These are phyloP conservation scores for Stephania japonica DNA, from an alignment of 164 flowering plant genomes.

Conservation along the genomic window DNA sequence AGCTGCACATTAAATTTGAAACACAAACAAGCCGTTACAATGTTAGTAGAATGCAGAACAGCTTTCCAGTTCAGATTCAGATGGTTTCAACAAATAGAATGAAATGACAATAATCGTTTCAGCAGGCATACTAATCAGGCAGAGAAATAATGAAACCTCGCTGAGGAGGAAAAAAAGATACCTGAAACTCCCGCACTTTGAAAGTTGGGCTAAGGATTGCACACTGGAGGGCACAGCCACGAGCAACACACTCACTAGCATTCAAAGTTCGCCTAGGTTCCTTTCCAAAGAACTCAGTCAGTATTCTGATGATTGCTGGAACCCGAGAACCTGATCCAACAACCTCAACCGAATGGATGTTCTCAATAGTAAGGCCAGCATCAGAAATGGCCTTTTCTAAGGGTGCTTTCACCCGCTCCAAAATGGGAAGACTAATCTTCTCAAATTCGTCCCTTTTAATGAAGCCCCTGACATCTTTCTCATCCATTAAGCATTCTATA, in stretches of 20 bases:
- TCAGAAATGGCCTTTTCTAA: constrained; percentile 74
- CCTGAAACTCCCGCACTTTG: constrained; percentile 91
- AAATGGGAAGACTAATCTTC: constrained; percentile 60
- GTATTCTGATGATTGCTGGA: constrained; percentile 74
- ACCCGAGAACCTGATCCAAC: constrained; percentile 89
- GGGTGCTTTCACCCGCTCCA: constrained; percentile 80
- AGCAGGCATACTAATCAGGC: background rate
- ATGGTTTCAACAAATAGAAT: background rate
- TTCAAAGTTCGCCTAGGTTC: constrained; percentile 94
- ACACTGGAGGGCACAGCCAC: constrained; percentile 78
- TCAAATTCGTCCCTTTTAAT: constrained; percentile 91
- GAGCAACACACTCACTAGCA: constrained; percentile 94
- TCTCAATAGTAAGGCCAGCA: constrained; percentile 60
- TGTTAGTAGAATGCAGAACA: background rate
- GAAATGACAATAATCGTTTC: background rate
- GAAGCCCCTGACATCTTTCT: constrained; percentile 78
- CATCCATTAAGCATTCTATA: constrained; percentile 97
- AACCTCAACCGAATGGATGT: constrained; percentile 74
- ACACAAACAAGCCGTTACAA: background rate
- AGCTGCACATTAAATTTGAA: background rate
- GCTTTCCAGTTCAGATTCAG: background rate
- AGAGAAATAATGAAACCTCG: too few relatives aligned
- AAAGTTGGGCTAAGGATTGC: constrained; percentile 91
- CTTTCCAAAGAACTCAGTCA: constrained; percentile 79
- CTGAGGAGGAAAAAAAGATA: constrained; percentile 10